Conservation (phyloP, 352 stramenopile genomes). For the Globisporangium alternatum region DNA sequence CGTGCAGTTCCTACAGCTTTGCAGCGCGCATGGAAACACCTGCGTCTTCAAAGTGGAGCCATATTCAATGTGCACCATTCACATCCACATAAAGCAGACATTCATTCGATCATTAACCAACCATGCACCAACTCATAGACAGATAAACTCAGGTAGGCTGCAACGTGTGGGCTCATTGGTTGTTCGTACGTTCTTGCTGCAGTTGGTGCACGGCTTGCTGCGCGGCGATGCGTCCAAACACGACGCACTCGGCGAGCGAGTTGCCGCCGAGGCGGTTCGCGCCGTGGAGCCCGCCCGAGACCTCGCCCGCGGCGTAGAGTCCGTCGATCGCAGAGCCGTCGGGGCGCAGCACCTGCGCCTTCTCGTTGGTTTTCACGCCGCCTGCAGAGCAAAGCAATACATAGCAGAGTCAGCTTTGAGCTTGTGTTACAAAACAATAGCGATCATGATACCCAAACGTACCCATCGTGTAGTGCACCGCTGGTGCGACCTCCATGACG, state of each 20-base stretch:
- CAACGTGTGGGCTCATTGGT: neutral
- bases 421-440: neutral
- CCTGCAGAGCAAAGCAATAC: constrained; percentile 32
- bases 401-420: neutral
- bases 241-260: constrained; percentile 90
- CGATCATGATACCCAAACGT: constrained; percentile 9
- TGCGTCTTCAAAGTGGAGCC: neutral
- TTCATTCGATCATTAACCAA: constrained; percentile 2
- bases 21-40: neutral
- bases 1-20: neutral
- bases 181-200: constrained; percentile 8
- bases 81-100: neutral
- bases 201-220: constrained; percentile 40
- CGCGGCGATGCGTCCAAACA: constrained; percentile 86
- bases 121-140: neutral
- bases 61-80: neutral
- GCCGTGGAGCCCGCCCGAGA: constrained; percentile 93
- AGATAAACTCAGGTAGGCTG: neutral
- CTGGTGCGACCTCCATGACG: constrained; percentile 71
- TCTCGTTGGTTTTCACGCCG: constrained; percentile 88
- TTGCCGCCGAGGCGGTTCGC: constrained; percentile 90
- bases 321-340: constrained; percentile 63
- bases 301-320: constrained; percentile 91
- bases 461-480: constrained; percentile 83
- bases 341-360: constrained; percentile 78